Percentiles rank a stretch among this genome's conserved stretches.
phyloP scores from a whole-genome alignment of 352 stramenopile genomes.

The Pythium biforme region DNA sequence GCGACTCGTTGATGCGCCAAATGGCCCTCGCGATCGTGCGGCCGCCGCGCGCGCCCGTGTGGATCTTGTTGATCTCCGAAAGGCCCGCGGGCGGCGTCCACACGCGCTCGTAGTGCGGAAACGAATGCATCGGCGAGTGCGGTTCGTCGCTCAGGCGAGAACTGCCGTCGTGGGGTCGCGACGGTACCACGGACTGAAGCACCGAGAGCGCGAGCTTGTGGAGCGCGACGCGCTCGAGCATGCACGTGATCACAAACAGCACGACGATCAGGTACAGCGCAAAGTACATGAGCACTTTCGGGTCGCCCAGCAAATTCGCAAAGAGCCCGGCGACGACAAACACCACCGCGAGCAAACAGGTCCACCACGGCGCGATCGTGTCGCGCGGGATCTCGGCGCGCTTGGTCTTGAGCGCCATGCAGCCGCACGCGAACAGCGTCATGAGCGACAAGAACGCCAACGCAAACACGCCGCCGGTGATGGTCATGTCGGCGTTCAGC shows the following conservation, averaged over 20 bases:
- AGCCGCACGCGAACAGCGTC: conserved; percentile 89
- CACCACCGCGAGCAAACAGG: conserved; percentile 72
- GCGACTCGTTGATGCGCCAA: conserved; percentile 66
- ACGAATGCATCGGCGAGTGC: no score
- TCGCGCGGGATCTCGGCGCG: conserved; percentile 88
- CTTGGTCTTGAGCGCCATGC: conserved; percentile 92
- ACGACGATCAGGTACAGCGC: conserved; percentile 73
- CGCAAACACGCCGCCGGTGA: conserved; percentile 89
- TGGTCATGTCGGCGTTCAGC: conserved; percentile 65
- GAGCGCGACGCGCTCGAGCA: conserved; percentile 78
- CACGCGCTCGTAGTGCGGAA: no score
- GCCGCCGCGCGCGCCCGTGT: conserved; percentile 61
- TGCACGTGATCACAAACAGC: conserved; percentile 75
- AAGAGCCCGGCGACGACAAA: conserved; percentile 59
- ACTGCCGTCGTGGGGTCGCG: conserved; percentile 26
- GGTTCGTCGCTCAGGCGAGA: no score
- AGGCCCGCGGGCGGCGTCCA: no score
- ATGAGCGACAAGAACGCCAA: conserved; percentile 92
- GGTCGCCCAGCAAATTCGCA: conserved; percentile 67
- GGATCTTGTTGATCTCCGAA: no score
- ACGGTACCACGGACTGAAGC: conserved; percentile 51
- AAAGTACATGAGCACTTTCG: conserved; percentile 82
- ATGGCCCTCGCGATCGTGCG: conserved; percentile 64
- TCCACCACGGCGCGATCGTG: conserved; percentile 80
- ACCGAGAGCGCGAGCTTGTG: conserved; percentile 65